A percentile compares a stretch with the other conserved stretches of the same genome.
Evolutionary conservation across 257 asterid species (phyloP).

Genomic region (Ballota nigra): DNA sequence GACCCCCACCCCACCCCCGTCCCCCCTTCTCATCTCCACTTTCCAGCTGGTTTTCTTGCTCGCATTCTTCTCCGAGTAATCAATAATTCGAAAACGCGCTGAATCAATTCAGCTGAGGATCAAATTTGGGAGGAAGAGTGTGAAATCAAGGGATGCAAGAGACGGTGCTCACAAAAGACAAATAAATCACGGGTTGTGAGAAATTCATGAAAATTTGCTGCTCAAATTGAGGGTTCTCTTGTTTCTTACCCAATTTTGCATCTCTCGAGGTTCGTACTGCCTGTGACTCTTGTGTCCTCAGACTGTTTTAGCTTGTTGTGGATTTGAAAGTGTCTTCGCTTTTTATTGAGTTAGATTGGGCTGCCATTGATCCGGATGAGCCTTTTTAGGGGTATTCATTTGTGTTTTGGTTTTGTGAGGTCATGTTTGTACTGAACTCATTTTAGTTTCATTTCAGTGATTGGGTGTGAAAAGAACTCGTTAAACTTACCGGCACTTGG

Average conservation of each 20-base stretch:
- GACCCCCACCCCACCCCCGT: neutral
- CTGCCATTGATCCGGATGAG: slow-evolving; percentile 12
- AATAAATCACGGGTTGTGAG: slow-evolving; percentile 1
- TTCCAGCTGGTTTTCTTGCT: slow-evolving; percentile 19
- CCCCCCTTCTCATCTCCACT: slow-evolving; percentile 1
- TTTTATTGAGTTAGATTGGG: neutral
- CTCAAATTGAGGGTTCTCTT: slow-evolving; percentile 25
- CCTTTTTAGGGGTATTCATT: neutral
- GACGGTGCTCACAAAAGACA: slow-evolving; percentile 18
- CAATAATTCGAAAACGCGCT: neutral
- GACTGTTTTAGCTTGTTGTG: neutral
- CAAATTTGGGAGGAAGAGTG: neutral
- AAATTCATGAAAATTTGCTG: slow-evolving; percentile 14
- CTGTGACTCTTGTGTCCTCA: neutral
- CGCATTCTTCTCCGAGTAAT: neutral
- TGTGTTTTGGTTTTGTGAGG: neutral
- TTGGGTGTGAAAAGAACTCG: neutral
- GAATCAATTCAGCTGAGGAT: neutral
- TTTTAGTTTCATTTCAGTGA: slow-evolving; percentile 12
- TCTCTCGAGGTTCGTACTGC: slow-evolving; percentile 18
- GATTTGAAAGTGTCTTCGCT: no score
- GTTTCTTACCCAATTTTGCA: slow-evolving; percentile 16
- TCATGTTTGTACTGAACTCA: slow-evolving; percentile 9
- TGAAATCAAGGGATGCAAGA: slow-evolving; percentile 9
- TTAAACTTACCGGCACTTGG: neutral